A percentile compares a stretch with the other conserved stretches of the same genome.
These are phyloP conservation scores for Cinnamomum chago DNA, from an alignment of 164 flowering plant genomes.

Conservation along the genomic window DNA sequence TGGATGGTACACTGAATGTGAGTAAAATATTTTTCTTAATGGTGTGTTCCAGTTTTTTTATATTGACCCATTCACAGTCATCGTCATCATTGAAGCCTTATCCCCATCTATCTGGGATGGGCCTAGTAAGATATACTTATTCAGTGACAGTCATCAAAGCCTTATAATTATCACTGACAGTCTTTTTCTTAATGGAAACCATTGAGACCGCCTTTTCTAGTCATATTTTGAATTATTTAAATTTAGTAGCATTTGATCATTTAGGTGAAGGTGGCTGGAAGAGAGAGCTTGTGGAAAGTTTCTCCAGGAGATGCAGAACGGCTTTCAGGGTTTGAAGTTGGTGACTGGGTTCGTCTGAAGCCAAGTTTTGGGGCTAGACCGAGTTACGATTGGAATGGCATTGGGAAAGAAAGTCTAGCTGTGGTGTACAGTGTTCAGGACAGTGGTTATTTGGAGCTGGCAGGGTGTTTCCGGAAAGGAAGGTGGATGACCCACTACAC, in stretches of 20 bases:
- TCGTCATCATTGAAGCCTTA: too few species aligned
- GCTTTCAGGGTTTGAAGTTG: constrained; percentile 91
- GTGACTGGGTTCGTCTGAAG: constrained; percentile 96
- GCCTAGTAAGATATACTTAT: too few species aligned
- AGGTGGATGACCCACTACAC: constrained; percentile 59
- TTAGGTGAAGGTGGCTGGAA: constrained; percentile 76
- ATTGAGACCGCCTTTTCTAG: too few species aligned
- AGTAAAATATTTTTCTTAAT: constrained; percentile 18
- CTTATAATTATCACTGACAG: too few species aligned
- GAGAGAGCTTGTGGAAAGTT: constrained; percentile 82
- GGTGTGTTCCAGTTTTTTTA: not conserved
- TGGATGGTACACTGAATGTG: constrained; percentile 96
- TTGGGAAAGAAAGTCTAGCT: constrained; percentile 78
- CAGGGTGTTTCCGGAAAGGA: constrained; percentile 87
- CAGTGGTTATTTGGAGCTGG: constrained; percentile 75
- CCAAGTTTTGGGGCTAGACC: constrained; percentile 79
- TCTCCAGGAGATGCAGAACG: constrained; percentile 96
- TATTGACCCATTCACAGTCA: not conserved
- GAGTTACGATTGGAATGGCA: constrained; percentile 85
- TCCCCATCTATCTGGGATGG: too few species aligned
- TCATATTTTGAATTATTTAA: not conserved
- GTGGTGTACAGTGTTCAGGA: constrained; percentile 89
- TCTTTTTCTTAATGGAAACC: too few species aligned
- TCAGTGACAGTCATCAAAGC: too few species aligned
- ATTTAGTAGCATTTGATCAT: not conserved